Base-by-base conservation (phyloP, 1,284 basidiomycete genomes). In the Leccinum solheimii region DNA sequence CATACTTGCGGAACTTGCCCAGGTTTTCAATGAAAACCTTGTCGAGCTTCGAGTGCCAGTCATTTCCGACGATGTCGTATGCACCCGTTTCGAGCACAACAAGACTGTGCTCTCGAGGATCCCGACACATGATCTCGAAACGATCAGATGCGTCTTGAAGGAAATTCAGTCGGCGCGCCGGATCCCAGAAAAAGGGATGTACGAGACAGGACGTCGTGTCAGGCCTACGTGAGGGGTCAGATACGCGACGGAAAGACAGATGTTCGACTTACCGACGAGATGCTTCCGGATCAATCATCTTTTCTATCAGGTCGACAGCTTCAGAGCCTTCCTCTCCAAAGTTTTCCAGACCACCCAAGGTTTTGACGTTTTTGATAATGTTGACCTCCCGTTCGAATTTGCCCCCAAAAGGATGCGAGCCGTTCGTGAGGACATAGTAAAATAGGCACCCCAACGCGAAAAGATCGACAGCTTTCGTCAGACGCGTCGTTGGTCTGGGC, bases 171-270 rank as follows among this genome's bases (percentile, higher is more conserved):
- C 96, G 85, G 66, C 92, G 88, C 13, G 84, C 87, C 0, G 95
- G 80, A 63, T 92, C 88, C 97, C 97, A 99, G 81, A 98, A 99
- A 81, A 94, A 97, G 0, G 97, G 97, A 76, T 99, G 96, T 26
- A 91, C 81, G 19, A 98, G 81, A 72, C 92, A 94, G 38, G 87
- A 87, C 11, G 86, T 85, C 3, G 96, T 97, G 64, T 94, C 90
- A 0, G 96, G 97, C 67, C 97, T 95, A 66, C 10, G 54, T 30
- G 40, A 40, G 62, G 45, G 62, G 34, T 61, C 23, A 58, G 54
- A 49, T 59, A 13, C 7, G 14, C 27, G 9, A 43, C n/a, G 1
- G 21, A 36, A 58, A 30, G 11, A 59, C 23, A 14, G 13, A 10
- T 0, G 3, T 26, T 14, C 23, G 23, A 80, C 85, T 61, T 63